Evolutionary conservation across 2,329 filamentous ascomycete species (phyloP).

Genomic region (Fusarium proliferatum): DNA sequence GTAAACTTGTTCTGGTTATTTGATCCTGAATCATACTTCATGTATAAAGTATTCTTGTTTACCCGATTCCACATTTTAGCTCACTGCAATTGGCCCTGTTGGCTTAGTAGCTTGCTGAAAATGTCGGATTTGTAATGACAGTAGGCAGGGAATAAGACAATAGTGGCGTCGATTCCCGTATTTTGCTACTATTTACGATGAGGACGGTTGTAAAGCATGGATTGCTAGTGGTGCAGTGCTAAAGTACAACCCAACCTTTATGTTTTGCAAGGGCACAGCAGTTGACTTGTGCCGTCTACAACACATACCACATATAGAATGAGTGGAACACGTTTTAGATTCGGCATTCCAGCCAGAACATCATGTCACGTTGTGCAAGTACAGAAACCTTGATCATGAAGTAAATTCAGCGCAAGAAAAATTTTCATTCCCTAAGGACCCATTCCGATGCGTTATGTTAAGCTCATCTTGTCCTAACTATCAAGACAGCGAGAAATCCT

Average conservation of each 20-base stretch:
- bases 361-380: conserved; percentile 32
- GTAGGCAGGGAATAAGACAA: conserved; percentile 22
- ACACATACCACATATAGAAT: not conserved
- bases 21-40: conserved; percentile 29
- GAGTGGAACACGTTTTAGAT: conserved; percentile 17
- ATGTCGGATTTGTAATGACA: conserved; percentile 37
- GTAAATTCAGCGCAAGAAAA: conserved; percentile 50
- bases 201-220: conserved; percentile 11
- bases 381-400: conserved; percentile 45
- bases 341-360: not conserved
- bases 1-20: conserved; percentile 23
- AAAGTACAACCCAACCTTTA: conserved; percentile 12
- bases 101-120: conserved; percentile 22
- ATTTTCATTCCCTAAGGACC: conserved; percentile 53
- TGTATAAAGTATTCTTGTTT: conserved; percentile 44
- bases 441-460: conserved; percentile 52
- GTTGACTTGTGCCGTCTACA: not conserved
- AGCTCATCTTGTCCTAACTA: conserved; percentile 52
- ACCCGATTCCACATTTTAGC: conserved; percentile 6
- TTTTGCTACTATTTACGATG: conserved; percentile 29
- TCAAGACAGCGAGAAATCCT: conserved; percentile 52
- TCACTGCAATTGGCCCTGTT: conserved; percentile 10
- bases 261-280: conserved; percentile 8
- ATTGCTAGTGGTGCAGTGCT: conserved; percentile 14
- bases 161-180: conserved; percentile 32